Percentiles rank a stretch among this genome's conserved stretches.
Evolutionary conservation across 345 rosid species (phyloP).

Genomic region (Clarkia xantiana): DNA sequence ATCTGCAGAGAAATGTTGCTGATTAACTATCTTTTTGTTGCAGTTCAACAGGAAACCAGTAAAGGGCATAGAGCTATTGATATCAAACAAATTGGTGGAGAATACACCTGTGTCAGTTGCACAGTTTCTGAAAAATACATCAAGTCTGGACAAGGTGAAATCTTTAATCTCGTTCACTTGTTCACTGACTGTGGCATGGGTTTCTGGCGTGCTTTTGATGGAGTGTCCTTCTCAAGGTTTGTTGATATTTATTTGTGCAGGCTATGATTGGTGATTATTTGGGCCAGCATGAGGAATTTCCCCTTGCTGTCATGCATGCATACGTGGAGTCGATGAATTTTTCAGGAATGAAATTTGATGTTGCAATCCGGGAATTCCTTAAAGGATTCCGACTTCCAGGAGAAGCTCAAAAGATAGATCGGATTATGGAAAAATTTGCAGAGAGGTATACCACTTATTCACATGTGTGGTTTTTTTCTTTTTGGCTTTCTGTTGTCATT

Average conservation of each 20-base stretch:
- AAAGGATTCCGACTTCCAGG: slow-evolving; percentile 97
- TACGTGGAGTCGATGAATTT: slow-evolving; percentile 86
- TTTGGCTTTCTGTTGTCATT: no score
- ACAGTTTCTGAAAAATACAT: slow-evolving; percentile 64
- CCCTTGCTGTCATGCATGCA: slow-evolving; percentile 96
- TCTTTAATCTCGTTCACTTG: slow-evolving; percentile 9
- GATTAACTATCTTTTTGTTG: slow-evolving; percentile 17
- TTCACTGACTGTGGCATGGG: no score
- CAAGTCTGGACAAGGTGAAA: slow-evolving; percentile 69
- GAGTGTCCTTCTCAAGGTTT: slow-evolving; percentile 6
- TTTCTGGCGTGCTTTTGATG: no score
- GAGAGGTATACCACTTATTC: slow-evolving; percentile 45
- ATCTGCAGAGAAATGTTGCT: slow-evolving; percentile 9
- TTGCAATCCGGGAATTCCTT: slow-evolving; percentile 83
- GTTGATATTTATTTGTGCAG: slow-evolving; percentile 30
- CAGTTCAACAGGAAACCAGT: slow-evolving; percentile 86
- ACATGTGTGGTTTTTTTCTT: no score
- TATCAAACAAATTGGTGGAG: slow-evolving; percentile 72
- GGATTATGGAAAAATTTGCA: slow-evolving; percentile 97
- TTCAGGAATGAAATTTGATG: slow-evolving; percentile 76
- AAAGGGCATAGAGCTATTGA: slow-evolving; percentile 64
- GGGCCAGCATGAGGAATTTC: slow-evolving; percentile 97
- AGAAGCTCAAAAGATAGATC: slow-evolving; percentile 98
- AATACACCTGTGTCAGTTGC: slow-evolving; percentile 69
- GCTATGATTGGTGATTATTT: slow-evolving; percentile 89